Evolutionary conservation across 129 eudicot species (phyloP).

Genomic region (Silybum marianum): DNA sequence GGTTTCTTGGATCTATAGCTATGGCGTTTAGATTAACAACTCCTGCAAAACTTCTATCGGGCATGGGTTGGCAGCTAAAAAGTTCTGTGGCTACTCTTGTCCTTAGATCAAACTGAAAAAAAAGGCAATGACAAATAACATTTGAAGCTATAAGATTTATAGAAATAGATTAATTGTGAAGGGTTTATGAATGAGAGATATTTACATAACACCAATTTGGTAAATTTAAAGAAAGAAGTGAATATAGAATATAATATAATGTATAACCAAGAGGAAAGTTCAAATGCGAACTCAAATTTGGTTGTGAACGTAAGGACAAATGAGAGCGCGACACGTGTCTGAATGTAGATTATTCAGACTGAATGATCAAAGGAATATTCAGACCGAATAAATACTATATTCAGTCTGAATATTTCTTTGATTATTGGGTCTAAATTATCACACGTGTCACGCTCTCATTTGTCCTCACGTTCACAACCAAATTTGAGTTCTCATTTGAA

Average conservation of each 20-base stretch:
- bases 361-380: no score
- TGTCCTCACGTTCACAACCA: no score
- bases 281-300: no score
- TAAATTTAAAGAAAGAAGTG: not conserved
- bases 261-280: not conserved
- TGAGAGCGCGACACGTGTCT: no score
- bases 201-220: not conserved
- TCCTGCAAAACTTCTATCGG: slow-evolving; percentile 34
- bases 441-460: no score
- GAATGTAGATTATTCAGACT: no score
- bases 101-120: slow-evolving; percentile 75
- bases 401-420: no score
- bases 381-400: no score
- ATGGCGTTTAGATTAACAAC: slow-evolving; percentile 59
- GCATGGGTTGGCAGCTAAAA: slow-evolving; percentile 54
- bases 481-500: no score
- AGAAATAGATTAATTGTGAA: not conserved
- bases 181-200: not conserved
- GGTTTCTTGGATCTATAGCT: slow-evolving; percentile 76
- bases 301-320: no score
- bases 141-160: not conserved
- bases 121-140: not conserved
- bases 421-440: no score
- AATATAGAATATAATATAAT: not conserved
- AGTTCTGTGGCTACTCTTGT: slow-evolving; percentile 58